A percentile compares a stretch with the other conserved stretches of the same genome.
phyloP scores from a whole-genome alignment of 768 basidiomycete species.

The Leucocoprinus birnbaumii region DNA sequence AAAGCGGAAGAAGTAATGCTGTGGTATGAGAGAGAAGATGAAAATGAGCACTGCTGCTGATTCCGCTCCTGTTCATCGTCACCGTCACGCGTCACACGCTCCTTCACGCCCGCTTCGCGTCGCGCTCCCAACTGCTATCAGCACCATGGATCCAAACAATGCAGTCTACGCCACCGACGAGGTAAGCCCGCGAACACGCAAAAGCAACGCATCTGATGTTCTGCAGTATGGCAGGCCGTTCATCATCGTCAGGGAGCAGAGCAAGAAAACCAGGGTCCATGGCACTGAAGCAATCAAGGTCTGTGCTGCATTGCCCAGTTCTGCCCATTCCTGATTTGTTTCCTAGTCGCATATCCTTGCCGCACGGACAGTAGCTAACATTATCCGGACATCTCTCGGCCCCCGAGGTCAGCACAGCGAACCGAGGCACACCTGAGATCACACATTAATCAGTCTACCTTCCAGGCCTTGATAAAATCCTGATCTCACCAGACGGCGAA shows the following conservation, averaged over 20 bases:
- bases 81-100: conserved; percentile 32
- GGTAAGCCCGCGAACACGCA: conserved; percentile 32
- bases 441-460: conserved; percentile 7
- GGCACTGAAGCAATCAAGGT: conserved; percentile 97
- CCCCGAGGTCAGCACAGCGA: conserved; percentile 67
- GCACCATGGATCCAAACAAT: conserved; percentile 44
- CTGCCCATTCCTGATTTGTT: conserved; percentile 13
- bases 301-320: conserved; percentile 1
- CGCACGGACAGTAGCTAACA: conserved; percentile 90
- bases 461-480: conserved; percentile 89
- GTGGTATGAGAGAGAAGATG: conserved; percentile 29
- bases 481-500: conserved; percentile 95
- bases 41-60: conserved; percentile 25
- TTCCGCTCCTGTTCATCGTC: conserved; percentile 18
- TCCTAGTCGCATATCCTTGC: conserved; percentile 91
- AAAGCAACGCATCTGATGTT: conserved; percentile 9
- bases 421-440: conserved; percentile 1
- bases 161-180: conserved; percentile 88
- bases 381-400: conserved; percentile 91
- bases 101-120: conserved; percentile 22
- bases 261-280: conserved; percentile 87
- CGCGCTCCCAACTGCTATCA: conserved; percentile 26
- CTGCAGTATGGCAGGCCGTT: conserved; percentile 91
- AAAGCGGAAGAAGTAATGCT: conserved; percentile 23
- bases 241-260: conserved; percentile 94